Percentiles rank a stretch among this genome's conserved stretches.
phyloP scores from a whole-genome alignment of 805 yeast species.

The Myxozyma lipomycoides region DNA sequence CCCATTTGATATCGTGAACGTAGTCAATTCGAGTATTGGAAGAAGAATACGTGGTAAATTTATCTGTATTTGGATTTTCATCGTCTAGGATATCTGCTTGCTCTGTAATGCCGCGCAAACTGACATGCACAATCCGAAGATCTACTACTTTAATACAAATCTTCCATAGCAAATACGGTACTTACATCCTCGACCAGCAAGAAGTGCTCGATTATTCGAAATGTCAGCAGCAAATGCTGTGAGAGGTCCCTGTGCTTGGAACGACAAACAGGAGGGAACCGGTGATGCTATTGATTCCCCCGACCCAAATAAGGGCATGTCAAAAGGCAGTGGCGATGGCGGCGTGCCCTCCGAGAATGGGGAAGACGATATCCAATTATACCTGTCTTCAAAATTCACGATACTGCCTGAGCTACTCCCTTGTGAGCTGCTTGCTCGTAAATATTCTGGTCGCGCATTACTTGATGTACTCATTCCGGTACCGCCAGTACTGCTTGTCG shows the following conservation, averaged over 20 bases:
- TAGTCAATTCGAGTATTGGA: constrained; percentile 31
- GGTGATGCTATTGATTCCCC: neutral
- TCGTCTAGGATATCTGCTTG: too few species aligned
- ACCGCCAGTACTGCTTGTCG: too few species aligned
- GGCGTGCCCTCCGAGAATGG: constrained; percentile 1
- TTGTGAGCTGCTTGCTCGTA: too few species aligned
- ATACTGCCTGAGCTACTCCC: neutral
- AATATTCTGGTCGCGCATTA: too few species aligned
- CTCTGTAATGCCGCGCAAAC: constrained; percentile 5
- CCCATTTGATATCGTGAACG: constrained; percentile 39
- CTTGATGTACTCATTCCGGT: neutral
- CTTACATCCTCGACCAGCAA: constrained; percentile 25
- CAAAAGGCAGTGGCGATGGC: neutral
- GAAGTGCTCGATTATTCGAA: constrained; percentile 12
- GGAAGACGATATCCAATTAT: neutral
- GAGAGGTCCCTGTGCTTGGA: constrained; percentile 10
- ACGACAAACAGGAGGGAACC: constrained; percentile 1
- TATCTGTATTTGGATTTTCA: too few species aligned
- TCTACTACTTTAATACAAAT: neutral
- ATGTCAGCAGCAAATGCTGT: constrained; percentile 19
- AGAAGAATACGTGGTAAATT: too few species aligned
- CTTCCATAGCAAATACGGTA: neutral
- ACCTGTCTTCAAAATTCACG: neutral
- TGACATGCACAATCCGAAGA: constrained; percentile 17
- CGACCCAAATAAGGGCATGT: neutral